Base-by-base conservation (phyloP, 768 basidiomycete species). In the Leccinum subtestaceum region DNA sequence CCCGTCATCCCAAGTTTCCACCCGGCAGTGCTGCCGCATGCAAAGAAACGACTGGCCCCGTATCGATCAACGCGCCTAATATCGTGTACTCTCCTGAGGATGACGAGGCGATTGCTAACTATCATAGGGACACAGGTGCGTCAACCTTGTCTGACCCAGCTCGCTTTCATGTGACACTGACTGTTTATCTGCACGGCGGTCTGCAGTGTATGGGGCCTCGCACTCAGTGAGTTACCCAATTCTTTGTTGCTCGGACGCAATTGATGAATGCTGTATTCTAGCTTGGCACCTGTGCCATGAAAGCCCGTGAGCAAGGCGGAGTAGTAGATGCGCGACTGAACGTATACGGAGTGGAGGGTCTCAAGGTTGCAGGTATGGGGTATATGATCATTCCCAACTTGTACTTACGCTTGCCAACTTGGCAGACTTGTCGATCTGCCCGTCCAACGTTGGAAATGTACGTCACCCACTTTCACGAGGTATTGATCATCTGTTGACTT, bases 241-340 rank as follows among this genome's bases (percentile, higher is more conserved):
- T 23, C 21, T 3, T 46, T 46, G 0, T n/a, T 23, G 29, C 7
- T 5, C 0, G 25, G 12, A 48, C 12, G 5, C 19, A 15, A 15
- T 17, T 15, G 7, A 48, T 25, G 47, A 8, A 48, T 23, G 7
- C 7, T 13, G 15, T 48, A 8, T 0, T 52, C 50, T 32, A 52
- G 50, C 50, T 52, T 19, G 50, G 86, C 32, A 88, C 86, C 0
- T 88, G 85, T 56, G 79, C 86, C 1, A 89, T 89, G 87, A 87
- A 87, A 21, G 9, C 52, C 8, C 61, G 36, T 34, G 34, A 36
- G 3, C 43, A 55, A 27, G 58, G 58, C 21, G 59, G 63, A 2
- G 63, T 64, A 5, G 56, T 64, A 1, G 56, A 65, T 51, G 29
- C 53, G 4, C 53, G 59, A 2, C 53, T 65, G 25, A 61, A 65